Conservation (phyloP, 257 asterid species). For the Vinca minor region DNA sequence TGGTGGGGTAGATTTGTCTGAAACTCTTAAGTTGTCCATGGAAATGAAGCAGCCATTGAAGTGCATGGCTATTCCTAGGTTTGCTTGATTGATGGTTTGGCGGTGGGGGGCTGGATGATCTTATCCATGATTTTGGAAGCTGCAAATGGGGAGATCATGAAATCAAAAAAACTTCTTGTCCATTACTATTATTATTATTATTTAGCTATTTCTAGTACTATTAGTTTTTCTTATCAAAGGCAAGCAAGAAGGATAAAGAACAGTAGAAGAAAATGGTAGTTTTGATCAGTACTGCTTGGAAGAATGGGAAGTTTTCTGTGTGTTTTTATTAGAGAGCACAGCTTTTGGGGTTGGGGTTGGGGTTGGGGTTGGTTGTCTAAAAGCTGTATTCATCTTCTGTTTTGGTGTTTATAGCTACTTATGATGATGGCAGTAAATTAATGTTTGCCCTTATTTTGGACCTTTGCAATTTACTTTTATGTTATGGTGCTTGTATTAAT, state of each 20-base stretch:
- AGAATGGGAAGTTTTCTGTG: not conserved
- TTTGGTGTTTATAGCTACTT: not conserved
- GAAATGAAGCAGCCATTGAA: conserved; percentile 58
- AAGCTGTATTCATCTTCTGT: not conserved
- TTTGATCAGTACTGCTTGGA: not conserved
- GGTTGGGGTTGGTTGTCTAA: too few relatives aligned
- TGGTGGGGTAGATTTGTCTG: conserved; percentile 43
- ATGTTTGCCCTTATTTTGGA: not conserved
- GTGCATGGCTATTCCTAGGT: conserved; percentile 56
- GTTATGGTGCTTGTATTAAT: too few relatives aligned
- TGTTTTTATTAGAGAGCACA: not conserved
- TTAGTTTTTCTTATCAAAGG: not conserved
- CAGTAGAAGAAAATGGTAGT: not conserved
- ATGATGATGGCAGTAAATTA: not conserved
- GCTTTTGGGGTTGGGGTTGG: not conserved
- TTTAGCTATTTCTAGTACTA: too few relatives aligned
- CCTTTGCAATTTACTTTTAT: not conserved
- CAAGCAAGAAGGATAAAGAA: not conserved
- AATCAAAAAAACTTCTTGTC: conserved; percentile 7
- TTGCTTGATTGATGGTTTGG: conserved; percentile 8
- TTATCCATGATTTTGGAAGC: conserved; percentile 22
- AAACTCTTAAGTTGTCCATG: conserved; percentile 54
- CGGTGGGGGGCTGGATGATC: too few relatives aligned
- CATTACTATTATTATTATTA: conserved; percentile 6
- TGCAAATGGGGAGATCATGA: conserved; percentile 12